A percentile compares a stretch with the other conserved stretches of the same genome.
phyloP scores from a whole-genome alignment of 768 basidiomycete genomes.

The Tephrocybe rancida region DNA sequence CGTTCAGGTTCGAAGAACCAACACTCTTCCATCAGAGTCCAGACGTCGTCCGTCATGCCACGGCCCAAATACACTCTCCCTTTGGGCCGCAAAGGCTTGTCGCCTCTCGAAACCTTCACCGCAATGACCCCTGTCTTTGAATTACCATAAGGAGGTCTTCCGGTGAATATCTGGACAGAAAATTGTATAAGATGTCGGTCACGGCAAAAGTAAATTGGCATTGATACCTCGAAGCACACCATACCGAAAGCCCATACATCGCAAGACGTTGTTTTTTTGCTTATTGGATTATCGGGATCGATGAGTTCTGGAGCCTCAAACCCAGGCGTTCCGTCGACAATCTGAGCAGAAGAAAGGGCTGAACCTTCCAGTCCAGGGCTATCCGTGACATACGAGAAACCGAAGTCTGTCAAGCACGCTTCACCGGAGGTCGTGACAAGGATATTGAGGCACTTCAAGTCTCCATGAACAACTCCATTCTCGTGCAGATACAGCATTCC shows the following conservation, averaged over 20 bases:
- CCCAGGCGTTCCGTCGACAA: conserved; percentile 30
- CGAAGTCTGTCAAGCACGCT: conserved; percentile 55
- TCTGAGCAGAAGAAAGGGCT: conserved; percentile 11
- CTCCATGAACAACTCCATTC: conserved; percentile 44
- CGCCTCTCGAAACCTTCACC: neutral
- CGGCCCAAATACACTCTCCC: neutral
- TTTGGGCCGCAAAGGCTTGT: neutral
- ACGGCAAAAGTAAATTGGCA: no score
- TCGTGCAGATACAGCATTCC: conserved; percentile 37
- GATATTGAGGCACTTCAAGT: conserved; percentile 39
- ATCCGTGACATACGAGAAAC: conserved; percentile 32
- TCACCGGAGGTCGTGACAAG: conserved; percentile 13
- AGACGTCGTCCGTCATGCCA: conserved; percentile 1
- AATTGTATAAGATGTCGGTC: neutral
- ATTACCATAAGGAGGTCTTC: conserved; percentile 25
- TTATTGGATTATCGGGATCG: conserved; percentile 20
- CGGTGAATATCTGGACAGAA: conserved; percentile 25
- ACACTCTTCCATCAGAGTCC: neutral
- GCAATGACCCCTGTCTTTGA: neutral
- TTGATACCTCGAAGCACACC: conserved; percentile 19
- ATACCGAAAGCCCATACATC: conserved; percentile 21
- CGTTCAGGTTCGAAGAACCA: neutral
- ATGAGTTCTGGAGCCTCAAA: conserved; percentile 41
- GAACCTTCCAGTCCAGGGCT: conserved; percentile 13
- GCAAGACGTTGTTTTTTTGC: conserved; percentile 9